Evolutionary conservation across 2,329 filamentous ascomycete species (phyloP).

Genomic region (Talaromyces sp.): DNA sequence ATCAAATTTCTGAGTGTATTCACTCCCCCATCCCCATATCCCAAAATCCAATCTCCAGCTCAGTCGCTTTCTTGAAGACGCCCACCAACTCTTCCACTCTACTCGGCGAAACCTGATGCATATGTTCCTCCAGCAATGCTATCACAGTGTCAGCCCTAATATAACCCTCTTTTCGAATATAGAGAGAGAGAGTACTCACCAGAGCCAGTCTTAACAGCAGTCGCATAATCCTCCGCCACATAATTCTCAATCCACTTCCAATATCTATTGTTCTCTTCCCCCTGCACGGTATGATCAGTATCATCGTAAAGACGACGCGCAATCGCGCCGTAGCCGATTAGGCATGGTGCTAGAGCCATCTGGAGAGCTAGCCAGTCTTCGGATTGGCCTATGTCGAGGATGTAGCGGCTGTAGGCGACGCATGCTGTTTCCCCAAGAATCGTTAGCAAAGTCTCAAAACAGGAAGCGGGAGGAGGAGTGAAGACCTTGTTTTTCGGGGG

Average conservation of each 20-base stretch:
- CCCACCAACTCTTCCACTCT: conserved; percentile 77
- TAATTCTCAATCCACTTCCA: conserved; percentile 93
- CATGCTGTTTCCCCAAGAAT: conserved; percentile 51
- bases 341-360: conserved; percentile 77
- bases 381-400: conserved; percentile 82
- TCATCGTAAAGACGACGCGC: conserved; percentile 67
- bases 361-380: conserved; percentile 87
- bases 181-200: conserved; percentile 44
- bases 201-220: conserved; percentile 67
- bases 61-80: conserved; percentile 82
- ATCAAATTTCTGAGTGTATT: not conserved
- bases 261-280: conserved; percentile 64
- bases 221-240: conserved; percentile 70
- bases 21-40: conserved; percentile 56
- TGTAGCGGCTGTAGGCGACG: conserved; percentile 78
- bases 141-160: conserved; percentile 8
- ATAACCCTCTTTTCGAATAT: too few species aligned
- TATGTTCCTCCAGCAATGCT: conserved; percentile 74
- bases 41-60: conserved; percentile 75
- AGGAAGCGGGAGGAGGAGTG: conserved; percentile 16
- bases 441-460: not conserved
- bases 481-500: conserved; percentile 69
- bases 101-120: conserved; percentile 66
- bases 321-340: conserved; percentile 83
- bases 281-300: conserved; percentile 50